phyloP scores from a whole-genome alignment of 2,329 filamentous ascomycete genomes.

The Akanthomyces lecanii region DNA sequence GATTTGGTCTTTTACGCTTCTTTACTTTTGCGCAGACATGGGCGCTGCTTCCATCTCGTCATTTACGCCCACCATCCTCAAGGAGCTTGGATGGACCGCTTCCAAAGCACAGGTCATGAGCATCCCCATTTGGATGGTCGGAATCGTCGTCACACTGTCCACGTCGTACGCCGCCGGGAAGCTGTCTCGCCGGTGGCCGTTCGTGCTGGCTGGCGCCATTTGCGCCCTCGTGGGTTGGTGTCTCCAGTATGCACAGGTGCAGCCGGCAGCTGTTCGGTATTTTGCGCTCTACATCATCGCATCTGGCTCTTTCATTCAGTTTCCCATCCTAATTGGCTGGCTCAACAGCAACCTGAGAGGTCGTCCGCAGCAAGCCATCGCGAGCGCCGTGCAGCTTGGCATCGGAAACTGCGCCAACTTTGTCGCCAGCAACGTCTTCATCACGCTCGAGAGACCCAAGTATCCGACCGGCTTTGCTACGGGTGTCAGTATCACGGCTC shows the following conservation, averaged over 20 bases:
- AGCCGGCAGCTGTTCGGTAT: constrained; percentile 17
- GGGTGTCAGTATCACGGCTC: constrained; percentile 28
- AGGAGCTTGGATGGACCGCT: constrained; percentile 41
- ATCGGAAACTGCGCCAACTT: constrained; percentile 44
- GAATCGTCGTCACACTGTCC: constrained; percentile 19
- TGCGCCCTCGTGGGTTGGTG: constrained; percentile 17
- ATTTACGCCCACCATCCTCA: constrained; percentile 47
- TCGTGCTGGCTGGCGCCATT: constrained; percentile 13
- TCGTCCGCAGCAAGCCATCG: constrained; percentile 37
- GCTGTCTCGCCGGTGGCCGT: constrained; percentile 14
- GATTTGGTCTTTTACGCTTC: constrained; percentile 39
- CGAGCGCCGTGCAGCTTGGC: constrained; percentile 37
- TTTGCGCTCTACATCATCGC: constrained; percentile 19
- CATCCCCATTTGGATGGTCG: constrained; percentile 27
- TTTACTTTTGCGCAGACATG: constrained; percentile 42
- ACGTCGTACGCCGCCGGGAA: constrained; percentile 17
- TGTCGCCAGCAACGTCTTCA: constrained; percentile 38
- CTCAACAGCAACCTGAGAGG: constrained; percentile 38
- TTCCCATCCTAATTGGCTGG: constrained; percentile 27
- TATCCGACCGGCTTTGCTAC: constrained; percentile 36
- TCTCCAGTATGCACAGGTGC: constrained; percentile 16
- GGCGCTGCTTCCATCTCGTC: constrained; percentile 46
- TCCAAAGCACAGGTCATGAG: constrained; percentile 44
- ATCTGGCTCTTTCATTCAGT: constrained; percentile 17
- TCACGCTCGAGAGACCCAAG: constrained; percentile 32